A percentile compares a stretch with the other conserved stretches of the same genome.
Evolutionary conservation across 768 basidiomycete genomes (phyloP).

Genomic region (Ramaria rubella): DNA sequence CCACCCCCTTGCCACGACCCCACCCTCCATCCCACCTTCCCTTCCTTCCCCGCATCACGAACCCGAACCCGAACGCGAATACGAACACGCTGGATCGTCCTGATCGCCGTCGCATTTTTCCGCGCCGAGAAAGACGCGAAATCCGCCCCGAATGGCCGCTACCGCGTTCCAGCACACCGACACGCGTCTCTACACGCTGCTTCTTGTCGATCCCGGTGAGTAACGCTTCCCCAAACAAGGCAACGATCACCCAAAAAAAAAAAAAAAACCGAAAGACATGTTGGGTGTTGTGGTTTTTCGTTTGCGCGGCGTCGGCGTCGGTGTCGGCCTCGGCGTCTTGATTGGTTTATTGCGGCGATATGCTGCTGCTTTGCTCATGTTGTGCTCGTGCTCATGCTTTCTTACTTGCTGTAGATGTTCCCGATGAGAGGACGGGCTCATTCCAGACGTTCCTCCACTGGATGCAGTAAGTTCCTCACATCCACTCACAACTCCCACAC

Average conservation of each 20-base stretch:
- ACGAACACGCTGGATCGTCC: no score
- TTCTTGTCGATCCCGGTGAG: constrained; percentile 83
- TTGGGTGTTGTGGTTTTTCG: no score
- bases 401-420: constrained; percentile 53
- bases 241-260: no score
- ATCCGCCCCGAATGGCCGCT: constrained; percentile 57
- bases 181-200: constrained; percentile 73
- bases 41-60: constrained; percentile 1
- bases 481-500: constrained; percentile 1
- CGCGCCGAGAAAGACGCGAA: constrained; percentile 53
- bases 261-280: no score
- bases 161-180: constrained; percentile 85
- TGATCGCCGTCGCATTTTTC: no score
- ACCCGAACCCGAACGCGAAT: no score
- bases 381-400: constrained; percentile 5
- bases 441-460: constrained; percentile 79
- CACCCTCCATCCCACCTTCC: background rate
- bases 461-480: constrained; percentile 55
- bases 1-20: background rate
- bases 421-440: constrained; percentile 56
- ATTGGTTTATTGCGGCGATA: no score
- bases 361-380: no score
- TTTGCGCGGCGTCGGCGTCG: no score
- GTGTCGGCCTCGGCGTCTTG: no score
- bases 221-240: background rate